Evolutionary conservation across 805 yeast genomes (phyloP).

Genomic region (Pichia scutulata): DNA sequence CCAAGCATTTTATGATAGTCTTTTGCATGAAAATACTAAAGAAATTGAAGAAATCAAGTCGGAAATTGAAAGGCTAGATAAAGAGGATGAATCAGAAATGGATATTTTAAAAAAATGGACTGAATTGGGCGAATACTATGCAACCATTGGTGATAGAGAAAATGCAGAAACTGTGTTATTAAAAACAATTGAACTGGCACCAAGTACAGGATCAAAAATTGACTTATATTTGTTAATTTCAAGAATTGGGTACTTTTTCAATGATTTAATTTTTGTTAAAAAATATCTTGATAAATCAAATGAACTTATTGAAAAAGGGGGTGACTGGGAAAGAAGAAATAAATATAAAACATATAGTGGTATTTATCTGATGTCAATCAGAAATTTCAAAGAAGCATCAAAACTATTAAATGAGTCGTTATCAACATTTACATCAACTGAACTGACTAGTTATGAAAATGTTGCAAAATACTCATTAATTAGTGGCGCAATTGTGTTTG

Average conservation of each 20-base stretch:
- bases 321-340: slow-evolving; percentile 98
- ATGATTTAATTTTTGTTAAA: slow-evolving; percentile 63
- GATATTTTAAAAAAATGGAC: slow-evolving; percentile 72
- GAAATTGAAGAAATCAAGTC: slow-evolving; percentile 47
- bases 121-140: slow-evolving; percentile 80
- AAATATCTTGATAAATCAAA: slow-evolving; percentile 69
- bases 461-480: slow-evolving; percentile 83
- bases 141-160: slow-evolving; percentile 71
- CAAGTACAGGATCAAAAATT: slow-evolving; percentile 84
- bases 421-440: slow-evolving; percentile 92
- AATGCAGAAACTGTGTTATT: slow-evolving; percentile 61
- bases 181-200: slow-evolving; percentile 70
- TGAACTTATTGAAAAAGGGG: slow-evolving; percentile 84
- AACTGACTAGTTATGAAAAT: slow-evolving; percentile 80
- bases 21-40: slow-evolving; percentile 47
- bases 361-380: slow-evolving; percentile 70
- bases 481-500: slow-evolving; percentile 78
- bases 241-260: slow-evolving; percentile 83
- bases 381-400: slow-evolving; percentile 83
- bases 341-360: slow-evolving; percentile 90
- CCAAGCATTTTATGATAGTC: slow-evolving; percentile 41
- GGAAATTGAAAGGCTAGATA: slow-evolving; percentile 45
- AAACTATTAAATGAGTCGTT: slow-evolving; percentile 79
- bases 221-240: slow-evolving; percentile 77
- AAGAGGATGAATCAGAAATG: slow-evolving; percentile 78